These are phyloP conservation scores for Recurvomyces mirabilis DNA, from an alignment of 495 filamentous ascomycete species.

Conservation along the genomic window DNA sequence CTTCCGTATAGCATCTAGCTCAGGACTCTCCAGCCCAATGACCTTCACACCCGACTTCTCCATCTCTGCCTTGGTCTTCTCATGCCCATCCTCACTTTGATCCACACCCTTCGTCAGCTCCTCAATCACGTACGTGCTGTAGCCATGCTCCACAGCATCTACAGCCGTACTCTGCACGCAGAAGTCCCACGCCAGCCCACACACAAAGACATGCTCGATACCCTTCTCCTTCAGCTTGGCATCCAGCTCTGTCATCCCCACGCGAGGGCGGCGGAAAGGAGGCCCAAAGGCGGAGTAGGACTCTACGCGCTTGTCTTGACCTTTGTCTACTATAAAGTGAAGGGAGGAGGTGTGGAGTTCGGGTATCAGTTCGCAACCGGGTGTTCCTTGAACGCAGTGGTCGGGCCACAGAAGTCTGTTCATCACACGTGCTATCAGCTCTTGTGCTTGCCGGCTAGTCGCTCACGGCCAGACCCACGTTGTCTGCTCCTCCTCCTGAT, in stretches of 20 bases:
- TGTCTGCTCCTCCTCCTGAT: constrained; percentile 49
- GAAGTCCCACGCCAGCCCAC: constrained; percentile 78
- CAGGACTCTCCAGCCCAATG: neutral
- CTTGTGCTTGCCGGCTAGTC: no score
- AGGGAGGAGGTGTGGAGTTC: constrained; percentile 55
- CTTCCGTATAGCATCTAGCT: neutral
- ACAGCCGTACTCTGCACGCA: constrained; percentile 75
- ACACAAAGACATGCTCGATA: constrained; percentile 70
- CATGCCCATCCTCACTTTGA: neutral
- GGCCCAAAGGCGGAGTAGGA: constrained; percentile 88
- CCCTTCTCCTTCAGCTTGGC: constrained; percentile 41
- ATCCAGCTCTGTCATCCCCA: constrained; percentile 43
- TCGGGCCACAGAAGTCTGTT: constrained; percentile 62
- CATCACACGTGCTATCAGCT: neutral
- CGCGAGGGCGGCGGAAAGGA: constrained; percentile 49
- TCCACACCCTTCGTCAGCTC: constrained; percentile 69
- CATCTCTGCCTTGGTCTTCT: neutral
- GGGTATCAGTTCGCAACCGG: constrained; percentile 61
- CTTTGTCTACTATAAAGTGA: constrained; percentile 64
- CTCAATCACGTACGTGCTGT: constrained; percentile 60
- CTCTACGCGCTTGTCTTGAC: constrained; percentile 59
- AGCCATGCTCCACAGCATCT: constrained; percentile 67
- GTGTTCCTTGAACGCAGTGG: constrained; percentile 70
- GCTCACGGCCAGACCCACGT: constrained; percentile 30
- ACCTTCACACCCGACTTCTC: constrained; percentile 7